Percentiles rank a stretch among this genome's conserved stretches.
phyloP scores from a whole-genome alignment of 371 early-diverging fungal species.

The Apophysomyces elegans region DNA sequence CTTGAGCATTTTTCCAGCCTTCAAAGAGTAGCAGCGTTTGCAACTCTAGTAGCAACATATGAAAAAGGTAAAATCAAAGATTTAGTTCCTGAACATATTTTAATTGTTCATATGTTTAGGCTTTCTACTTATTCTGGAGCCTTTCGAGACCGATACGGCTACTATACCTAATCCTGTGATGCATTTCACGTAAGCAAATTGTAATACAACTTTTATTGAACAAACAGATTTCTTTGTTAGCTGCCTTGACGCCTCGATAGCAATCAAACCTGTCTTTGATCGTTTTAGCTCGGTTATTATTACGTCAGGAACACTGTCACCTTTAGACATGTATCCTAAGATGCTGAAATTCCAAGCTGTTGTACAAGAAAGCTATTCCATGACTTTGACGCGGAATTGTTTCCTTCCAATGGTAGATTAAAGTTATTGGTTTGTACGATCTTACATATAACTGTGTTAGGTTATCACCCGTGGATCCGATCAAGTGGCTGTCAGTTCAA shows the following conservation, averaged over 20 bases:
- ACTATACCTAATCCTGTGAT: conserved; percentile 95
- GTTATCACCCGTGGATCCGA: conserved; percentile 97
- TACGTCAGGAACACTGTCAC: conserved; percentile 99
- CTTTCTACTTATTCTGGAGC: conserved; percentile 97
- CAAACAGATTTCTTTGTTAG: conserved; percentile 31
- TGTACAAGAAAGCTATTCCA: conserved; percentile 90
- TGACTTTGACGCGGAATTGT: conserved; percentile 93
- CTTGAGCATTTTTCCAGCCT: conserved; percentile 87
- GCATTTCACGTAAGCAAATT: conserved; percentile 75
- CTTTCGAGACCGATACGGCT: conserved; percentile 93
- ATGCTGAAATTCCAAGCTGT: conserved; percentile 91
- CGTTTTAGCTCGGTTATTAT: conserved; percentile 98
- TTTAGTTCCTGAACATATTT: not conserved
- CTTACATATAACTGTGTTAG: conserved; percentile 21
- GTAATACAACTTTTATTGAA: not conserved
- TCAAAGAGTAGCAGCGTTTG: conserved; percentile 92
- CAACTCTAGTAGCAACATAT: conserved; percentile 96
- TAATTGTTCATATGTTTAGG: conserved; percentile 43
- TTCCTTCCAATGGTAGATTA: conserved; percentile 89
- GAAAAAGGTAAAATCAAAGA: conserved; percentile 71
- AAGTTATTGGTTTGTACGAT: not conserved
- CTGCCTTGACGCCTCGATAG: conserved; percentile 98
- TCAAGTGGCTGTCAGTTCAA: conserved; percentile 96
- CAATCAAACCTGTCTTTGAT: conserved; percentile 96
- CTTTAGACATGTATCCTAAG: conserved; percentile 99